Evolutionary conservation across 1,284 basidiomycete species (phyloP), one percentile per base, ranked within the genome.

Genomic region (Sanguinoderma infundibulare): DNA sequence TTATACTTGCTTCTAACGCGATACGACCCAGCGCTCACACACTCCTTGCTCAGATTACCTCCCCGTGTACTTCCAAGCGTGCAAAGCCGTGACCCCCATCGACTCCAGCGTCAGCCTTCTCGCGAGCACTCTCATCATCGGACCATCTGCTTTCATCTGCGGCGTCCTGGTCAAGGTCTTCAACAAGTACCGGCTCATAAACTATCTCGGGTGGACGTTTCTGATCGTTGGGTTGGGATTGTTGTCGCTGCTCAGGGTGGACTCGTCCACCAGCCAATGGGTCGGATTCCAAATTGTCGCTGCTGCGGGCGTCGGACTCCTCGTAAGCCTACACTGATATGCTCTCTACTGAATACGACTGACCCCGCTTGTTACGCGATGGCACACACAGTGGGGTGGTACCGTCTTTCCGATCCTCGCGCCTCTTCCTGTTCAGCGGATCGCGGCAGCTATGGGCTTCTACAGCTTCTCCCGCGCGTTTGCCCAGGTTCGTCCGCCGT

Each of bases 341-440:
- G 30, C n/a, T 28, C 8, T 20, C 3, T 2, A n/a, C 34, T 15
- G 20, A 5, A 8, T 9, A 2, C 32, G 20, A 14, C 30, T 39
- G 14, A 10, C 38, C 38, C 38, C 38, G 15, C n/a, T n/a, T n/a
- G 15, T 8, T 36, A 36, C n/a, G 8, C 8, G 14, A 17, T n/a
- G 17, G 8, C 38, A 39, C n/a, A n/a, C 38, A 36, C n/a, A 65
- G 60, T 67, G 53, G 44, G 32, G 58, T 12, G 28, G 54, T 24
- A 65, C 66, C 14, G 50, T 63, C 5, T 66, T 67, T 50, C 64
- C 68, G 2, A 55, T 69, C 22, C 59, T 67, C 1, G 64, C 64
- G 0, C 51, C 66, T 0, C 9, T 66, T 2, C 53, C 64, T 0
- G 63, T 67, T 2, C 15, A 35, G 3, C 55, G 50, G 15, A 46